Percentiles rank a stretch among this genome's conserved stretches.
phyloP scores from a whole-genome alignment of 768 basidiomycete genomes.

The Mycena latifolia region DNA sequence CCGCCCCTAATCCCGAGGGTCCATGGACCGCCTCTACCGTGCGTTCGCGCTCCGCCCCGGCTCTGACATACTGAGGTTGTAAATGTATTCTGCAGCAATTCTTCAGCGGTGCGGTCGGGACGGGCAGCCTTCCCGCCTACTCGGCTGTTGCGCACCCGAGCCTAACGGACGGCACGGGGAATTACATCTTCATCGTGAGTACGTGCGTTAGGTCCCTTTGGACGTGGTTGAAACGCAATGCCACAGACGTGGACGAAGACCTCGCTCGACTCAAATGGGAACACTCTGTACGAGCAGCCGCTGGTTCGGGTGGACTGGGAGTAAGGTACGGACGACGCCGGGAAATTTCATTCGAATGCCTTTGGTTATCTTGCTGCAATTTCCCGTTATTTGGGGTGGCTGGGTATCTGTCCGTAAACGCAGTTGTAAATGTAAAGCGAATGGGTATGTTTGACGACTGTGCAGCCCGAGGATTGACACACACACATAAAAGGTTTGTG shows the following conservation, averaged over 20 bases:
- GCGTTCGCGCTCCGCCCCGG: too few species aligned
- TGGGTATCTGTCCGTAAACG: too few species aligned
- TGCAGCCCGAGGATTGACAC: too few species aligned
- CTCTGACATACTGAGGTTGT: too few species aligned
- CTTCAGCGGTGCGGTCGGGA: conserved; percentile 23
- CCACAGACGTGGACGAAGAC: conserved; percentile 26
- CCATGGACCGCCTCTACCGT: conserved; percentile 34
- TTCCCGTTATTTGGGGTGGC: too few species aligned
- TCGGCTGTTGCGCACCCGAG: conserved; percentile 28
- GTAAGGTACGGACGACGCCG: background rate
- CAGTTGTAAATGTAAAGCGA: too few species aligned
- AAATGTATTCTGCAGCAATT: conserved; percentile 13
- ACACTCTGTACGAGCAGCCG: conserved; percentile 28
- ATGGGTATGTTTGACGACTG: too few species aligned
- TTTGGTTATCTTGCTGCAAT: too few species aligned
- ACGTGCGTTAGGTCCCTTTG: too few species aligned
- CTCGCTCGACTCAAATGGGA: background rate
- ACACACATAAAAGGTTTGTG: too few species aligned
- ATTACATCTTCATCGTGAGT: conserved; percentile 35
- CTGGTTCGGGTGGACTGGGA: conserved; percentile 31
- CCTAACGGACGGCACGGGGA: conserved; percentile 33
- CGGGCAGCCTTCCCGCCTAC: conserved; percentile 29
- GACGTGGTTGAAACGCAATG: too few species aligned
- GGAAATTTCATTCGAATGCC: too few species aligned
- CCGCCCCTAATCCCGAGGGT: conserved; percentile 31